phyloP scores from a whole-genome alignment of 257 asterid species.

The Sherardia arvensis region DNA sequence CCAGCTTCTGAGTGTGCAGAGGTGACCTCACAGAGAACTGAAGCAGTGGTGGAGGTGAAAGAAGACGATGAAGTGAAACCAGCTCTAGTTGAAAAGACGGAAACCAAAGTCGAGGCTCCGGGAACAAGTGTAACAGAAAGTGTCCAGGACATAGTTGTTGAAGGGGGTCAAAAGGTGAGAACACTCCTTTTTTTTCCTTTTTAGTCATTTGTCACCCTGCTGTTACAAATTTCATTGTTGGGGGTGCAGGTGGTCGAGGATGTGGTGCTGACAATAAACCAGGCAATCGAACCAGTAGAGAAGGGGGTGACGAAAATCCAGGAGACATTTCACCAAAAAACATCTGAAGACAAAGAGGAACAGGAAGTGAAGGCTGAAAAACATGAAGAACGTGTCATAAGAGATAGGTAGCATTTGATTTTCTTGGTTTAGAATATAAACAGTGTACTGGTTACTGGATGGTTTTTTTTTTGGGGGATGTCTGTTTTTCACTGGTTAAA shows the following conservation, averaged over 20 bases:
- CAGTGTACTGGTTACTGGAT: too few species aligned
- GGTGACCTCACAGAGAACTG: constrained; percentile 40
- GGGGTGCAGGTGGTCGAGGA: constrained; percentile 93
- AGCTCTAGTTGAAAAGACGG: constrained; percentile 48
- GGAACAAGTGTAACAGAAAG: constrained; percentile 90
- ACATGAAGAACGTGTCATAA: constrained; percentile 23
- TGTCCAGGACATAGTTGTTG: constrained; percentile 85
- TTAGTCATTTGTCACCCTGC: background rate
- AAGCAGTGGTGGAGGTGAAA: constrained; percentile 36
- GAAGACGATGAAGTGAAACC: constrained; percentile 44
- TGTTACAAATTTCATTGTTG: too few species aligned
- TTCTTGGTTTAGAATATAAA: background rate
- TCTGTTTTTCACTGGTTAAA: background rate
- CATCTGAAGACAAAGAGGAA: constrained; percentile 34
- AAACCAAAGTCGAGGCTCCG: constrained; percentile 59
- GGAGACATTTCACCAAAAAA: constrained; percentile 63
- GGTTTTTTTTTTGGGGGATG: background rate
- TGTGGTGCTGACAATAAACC: constrained; percentile 83
- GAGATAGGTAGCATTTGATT: constrained; percentile 16
- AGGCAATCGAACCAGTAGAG: constrained; percentile 89
- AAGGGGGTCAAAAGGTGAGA: constrained; percentile 88
- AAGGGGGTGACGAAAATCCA: constrained; percentile 90
- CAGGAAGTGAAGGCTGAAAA: constrained; percentile 44
- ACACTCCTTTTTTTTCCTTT: background rate
- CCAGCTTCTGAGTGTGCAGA: constrained; percentile 32